These are phyloP conservation scores for Talaromyces amestolkiae DNA, from an alignment of 2,329 filamentous ascomycete genomes.

Conservation along the genomic window DNA sequence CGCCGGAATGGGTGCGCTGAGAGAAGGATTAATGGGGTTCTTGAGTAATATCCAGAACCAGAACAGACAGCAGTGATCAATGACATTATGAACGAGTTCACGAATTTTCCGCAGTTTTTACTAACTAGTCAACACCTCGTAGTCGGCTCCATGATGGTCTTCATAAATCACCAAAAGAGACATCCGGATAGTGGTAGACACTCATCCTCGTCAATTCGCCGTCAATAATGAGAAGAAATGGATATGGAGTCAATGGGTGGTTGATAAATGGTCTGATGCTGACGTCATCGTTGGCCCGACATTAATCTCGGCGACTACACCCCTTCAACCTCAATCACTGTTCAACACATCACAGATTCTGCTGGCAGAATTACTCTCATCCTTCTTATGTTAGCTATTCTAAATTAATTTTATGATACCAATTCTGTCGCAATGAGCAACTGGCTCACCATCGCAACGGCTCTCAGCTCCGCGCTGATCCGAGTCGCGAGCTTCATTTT, in stretches of 20 bases:
- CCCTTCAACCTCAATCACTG: not conserved
- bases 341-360: not conserved
- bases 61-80: constrained; percentile 24
- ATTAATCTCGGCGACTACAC: not conserved
- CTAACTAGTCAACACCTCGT: not conserved
- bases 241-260: not conserved
- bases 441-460: constrained; percentile 31
- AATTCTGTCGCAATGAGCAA: constrained; percentile 16
- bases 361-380: not conserved
- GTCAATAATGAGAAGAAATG: not conserved
- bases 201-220: not conserved
- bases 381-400: not conserved
- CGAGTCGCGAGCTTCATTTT: constrained; percentile 41
- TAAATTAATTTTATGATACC: not conserved
- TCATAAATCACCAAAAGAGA: not conserved
- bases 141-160: not conserved
- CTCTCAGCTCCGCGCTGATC: constrained; percentile 38
- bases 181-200: not conserved
- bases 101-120: not conserved
- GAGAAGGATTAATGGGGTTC: constrained; percentile 31
- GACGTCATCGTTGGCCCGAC: not conserved
- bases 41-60: constrained; percentile 28
- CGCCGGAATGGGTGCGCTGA: constrained; percentile 29
- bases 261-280: not conserved
- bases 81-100: not conserved